Evolutionary conservation across 306 rosid species (phyloP), one percentile per base, ranked within the genome.

Genomic region (Senna siamea): DNA sequence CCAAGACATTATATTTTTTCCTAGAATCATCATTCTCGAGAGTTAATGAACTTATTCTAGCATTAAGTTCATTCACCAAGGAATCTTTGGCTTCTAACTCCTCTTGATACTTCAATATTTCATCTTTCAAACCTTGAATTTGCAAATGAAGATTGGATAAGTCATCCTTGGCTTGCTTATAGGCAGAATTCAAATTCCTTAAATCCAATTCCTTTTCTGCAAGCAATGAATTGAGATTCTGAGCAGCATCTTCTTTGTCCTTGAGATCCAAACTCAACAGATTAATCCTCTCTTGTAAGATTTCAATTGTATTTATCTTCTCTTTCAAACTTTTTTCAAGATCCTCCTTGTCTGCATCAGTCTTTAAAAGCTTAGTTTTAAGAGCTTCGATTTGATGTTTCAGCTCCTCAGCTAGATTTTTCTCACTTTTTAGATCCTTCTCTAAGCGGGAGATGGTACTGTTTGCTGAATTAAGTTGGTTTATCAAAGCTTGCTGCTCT

Each of bases 191-290:
- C 88, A 38, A 94, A 76, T 74, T 85, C 86, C 69, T 70, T 84
- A 92, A 81, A 77, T 87, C 89, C 64, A 79, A 58, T 69, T 89
- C 98, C 83, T 82, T 94, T 62, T 80, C 89, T 67, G 90, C 82
- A 66, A 94, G 87, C 52, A 85, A 83, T 66, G 90, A 81, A 75
- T 72, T 81, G 46, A 90, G 96, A 73, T 75, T 87, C 77, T 57
- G 88, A 73, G 84, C 76, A 72, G 50, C 53, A 37, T 6, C 66
- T 78, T 87, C 90, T 76, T 81, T 92, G 37, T 77, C 87, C 81
- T 78, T 83, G 75, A 94, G 86, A 75, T 87, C 88, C 58, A 11
- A 76, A 59, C 77, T 77, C 54, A 92, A 90, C 34, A 32, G 73
- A 83, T 69, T 77, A 80, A 87, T 89, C 79, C 76, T 87, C 72